phyloP scores from a whole-genome alignment of 805 yeast genomes.

The Lachancea nothofagi region DNA sequence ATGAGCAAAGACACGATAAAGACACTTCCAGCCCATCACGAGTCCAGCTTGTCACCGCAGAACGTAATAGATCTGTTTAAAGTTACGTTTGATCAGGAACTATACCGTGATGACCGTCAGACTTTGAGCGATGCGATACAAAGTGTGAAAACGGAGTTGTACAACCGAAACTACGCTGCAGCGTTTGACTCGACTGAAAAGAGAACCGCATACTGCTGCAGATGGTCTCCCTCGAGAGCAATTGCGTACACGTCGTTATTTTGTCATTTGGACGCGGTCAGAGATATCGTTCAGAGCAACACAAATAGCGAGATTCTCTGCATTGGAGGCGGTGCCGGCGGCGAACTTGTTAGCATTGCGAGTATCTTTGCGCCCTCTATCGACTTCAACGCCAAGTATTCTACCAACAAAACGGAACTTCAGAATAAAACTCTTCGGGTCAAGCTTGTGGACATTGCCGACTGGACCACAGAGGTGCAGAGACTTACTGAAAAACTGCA shows the following conservation, averaged over 20 bases:
- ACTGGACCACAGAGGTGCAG: slow-evolving; percentile 57
- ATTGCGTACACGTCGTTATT: slow-evolving; percentile 68
- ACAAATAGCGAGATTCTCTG: slow-evolving; percentile 42
- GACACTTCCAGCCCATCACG: slow-evolving; percentile 24
- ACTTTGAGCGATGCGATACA: slow-evolving; percentile 43
- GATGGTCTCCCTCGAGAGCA: slow-evolving; percentile 87
- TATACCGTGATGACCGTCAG: slow-evolving; percentile 20
- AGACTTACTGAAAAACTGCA: slow-evolving; percentile 42
- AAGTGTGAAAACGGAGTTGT: slow-evolving; percentile 61
- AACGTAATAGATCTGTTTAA: slow-evolving; percentile 30
- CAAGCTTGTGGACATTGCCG: slow-evolving; percentile 68
- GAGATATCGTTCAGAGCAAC: slow-evolving; percentile 19
- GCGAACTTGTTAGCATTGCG: slow-evolving; percentile 62
- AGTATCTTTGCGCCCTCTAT: slow-evolving; percentile 45
- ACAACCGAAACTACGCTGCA: slow-evolving; percentile 57
- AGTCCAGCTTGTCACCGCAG: slow-evolving; percentile 26
- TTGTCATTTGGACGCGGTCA: slow-evolving; percentile 42
- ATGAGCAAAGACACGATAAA: slow-evolving; percentile 8
- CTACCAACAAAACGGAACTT: slow-evolving; percentile 5
- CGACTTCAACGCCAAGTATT: slow-evolving; percentile 21
- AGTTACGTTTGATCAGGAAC: slow-evolving; percentile 22
- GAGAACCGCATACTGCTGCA: slow-evolving; percentile 67
- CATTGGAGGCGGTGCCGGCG: slow-evolving; percentile 89
- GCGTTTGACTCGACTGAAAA: slow-evolving; percentile 65
- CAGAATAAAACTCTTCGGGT: slow-evolving; percentile 35